Base-by-base conservation (phyloP, 495 filamentous ascomycete genomes). In the Lindgomyces ingoldianus region DNA sequence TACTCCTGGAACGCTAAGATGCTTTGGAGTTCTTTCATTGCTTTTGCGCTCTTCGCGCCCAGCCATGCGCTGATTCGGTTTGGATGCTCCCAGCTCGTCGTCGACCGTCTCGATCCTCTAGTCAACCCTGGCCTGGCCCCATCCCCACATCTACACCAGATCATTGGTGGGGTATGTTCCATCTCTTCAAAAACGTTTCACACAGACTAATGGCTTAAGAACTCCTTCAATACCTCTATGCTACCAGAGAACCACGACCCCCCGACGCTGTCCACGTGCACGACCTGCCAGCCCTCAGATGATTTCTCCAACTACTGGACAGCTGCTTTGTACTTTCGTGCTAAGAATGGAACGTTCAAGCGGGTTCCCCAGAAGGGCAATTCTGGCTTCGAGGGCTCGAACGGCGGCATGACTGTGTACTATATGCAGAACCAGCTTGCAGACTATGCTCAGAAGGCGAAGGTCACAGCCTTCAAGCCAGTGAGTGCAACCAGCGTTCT, bases 221-320 rank as follows among this genome's bases (percentile, higher is more conserved):
- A 66, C 49, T 60, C 63, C 4, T 58, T 66, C 56, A 61, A 54
- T 26, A 14, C 36, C 14, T 16, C 14, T 36, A 66, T 66, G 63
- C 6, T 30, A 1, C 63, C 56, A 4, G 47, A 19, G 24, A 44
- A 60, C 4, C 60, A 63, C 27, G 63, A 66, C 26, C 51, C 49
- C 19, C 26, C 62, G 9, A 46, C 26, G 18, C 44, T 58, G 12
- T 57, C 62, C 2, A 65, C 53, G 3, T 65, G 62, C 46, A 65
- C 63, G 9, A 66, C 63, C 1, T 66, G 63, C 41, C 55, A 53
- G n/a, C 33, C 53, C 14, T 21, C 46, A 1, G 55, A 65, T 3
- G 55, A 65, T 24, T 65, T 61, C 57, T 54, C 46, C 29, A 66
- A 66, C 22, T 66, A 66, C 49, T 66, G 63, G 63, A 66, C 63